These are phyloP conservation scores for Oryza rufipogon DNA, from an alignment of 176 grass and related monocot genomes.

Conservation along the genomic window DNA sequence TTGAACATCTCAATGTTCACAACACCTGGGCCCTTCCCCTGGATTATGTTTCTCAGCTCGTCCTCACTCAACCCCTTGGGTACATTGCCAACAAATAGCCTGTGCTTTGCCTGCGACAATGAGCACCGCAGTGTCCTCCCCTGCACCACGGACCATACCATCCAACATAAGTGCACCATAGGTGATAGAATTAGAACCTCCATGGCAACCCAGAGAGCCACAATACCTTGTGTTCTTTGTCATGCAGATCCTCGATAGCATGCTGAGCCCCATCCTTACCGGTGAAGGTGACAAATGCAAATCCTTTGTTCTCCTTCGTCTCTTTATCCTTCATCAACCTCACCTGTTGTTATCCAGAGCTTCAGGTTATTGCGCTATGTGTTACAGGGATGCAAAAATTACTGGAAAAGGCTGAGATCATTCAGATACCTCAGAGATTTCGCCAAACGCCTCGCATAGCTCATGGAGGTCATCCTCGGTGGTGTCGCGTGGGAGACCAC, in stretches of 20 bases:
- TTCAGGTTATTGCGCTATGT: neutral
- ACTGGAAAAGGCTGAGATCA: neutral
- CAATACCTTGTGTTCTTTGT: constrained; percentile 90
- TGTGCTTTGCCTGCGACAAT: constrained; percentile 86
- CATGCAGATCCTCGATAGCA: constrained; percentile 77
- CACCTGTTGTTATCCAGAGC: constrained; percentile 55
- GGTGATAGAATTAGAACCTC: neutral
- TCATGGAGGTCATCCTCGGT: constrained; percentile 78
- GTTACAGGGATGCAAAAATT: neutral
- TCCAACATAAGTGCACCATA: neutral
- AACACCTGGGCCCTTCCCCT: constrained; percentile 80
- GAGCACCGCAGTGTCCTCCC: constrained; percentile 93
- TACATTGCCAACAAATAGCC: constrained; percentile 95
- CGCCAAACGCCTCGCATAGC: constrained; percentile 72
- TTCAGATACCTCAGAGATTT: constrained; percentile 69
- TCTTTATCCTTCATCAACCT: constrained; percentile 94
- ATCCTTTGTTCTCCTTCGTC: constrained; percentile 88
- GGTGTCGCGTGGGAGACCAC: constrained; percentile 72
- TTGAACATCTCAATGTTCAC: constrained; percentile 95
- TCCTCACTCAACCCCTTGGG: constrained; percentile 94
- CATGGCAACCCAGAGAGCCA: neutral
- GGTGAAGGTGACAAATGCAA: constrained; percentile 80
- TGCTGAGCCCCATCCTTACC: constrained; percentile 63
- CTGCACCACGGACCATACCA: constrained; percentile 54
- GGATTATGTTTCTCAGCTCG: constrained; percentile 78